phyloP scores from a whole-genome alignment of 371 early-diverging fungal species.

The Mucor saturninus region DNA sequence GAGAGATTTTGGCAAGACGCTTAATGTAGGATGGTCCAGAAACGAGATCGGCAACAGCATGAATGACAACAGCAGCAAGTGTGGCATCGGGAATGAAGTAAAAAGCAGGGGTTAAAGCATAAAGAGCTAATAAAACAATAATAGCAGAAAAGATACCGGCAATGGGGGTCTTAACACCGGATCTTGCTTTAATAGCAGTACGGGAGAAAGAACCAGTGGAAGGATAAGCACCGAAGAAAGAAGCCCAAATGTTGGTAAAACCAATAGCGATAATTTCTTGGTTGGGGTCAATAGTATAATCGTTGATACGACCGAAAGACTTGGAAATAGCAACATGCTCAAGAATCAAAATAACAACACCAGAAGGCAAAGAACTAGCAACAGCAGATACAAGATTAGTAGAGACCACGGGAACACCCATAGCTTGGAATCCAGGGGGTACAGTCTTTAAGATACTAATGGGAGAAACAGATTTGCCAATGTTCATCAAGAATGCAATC shows the following conservation, averaged over 20 bases:
- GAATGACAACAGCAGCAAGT: constrained; percentile 82
- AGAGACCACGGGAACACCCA: constrained; percentile 54
- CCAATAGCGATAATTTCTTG: constrained; percentile 91
- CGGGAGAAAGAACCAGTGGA: constrained; percentile 57
- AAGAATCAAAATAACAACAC: constrained; percentile 73
- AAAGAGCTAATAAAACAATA: constrained; percentile 81
- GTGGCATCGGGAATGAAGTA: constrained; percentile 83
- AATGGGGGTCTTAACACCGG: constrained; percentile 83
- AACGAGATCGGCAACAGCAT: constrained; percentile 67
- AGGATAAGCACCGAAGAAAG: constrained; percentile 77
- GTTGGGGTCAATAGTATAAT: constrained; percentile 65
- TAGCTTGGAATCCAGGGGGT: constrained; percentile 70
- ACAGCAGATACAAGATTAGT: constrained; percentile 45
- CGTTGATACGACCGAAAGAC: constrained; percentile 79
- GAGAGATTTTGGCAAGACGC: constrained; percentile 49
- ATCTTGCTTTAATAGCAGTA: constrained; percentile 76
- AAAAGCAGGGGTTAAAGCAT: constrained; percentile 80
- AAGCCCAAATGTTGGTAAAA: constrained; percentile 76
- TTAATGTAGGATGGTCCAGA: constrained; percentile 41
- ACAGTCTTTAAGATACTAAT: constrained; percentile 70
- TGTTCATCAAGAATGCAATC: constrained; percentile 49
- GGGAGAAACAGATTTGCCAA: constrained; percentile 44
- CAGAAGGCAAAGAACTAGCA: constrained; percentile 61
- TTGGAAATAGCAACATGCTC: constrained; percentile 85
- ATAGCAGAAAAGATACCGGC: constrained; percentile 78